Base-by-base conservation (phyloP, 73 alveolate genomes). In the Paramecium caudatum region DNA sequence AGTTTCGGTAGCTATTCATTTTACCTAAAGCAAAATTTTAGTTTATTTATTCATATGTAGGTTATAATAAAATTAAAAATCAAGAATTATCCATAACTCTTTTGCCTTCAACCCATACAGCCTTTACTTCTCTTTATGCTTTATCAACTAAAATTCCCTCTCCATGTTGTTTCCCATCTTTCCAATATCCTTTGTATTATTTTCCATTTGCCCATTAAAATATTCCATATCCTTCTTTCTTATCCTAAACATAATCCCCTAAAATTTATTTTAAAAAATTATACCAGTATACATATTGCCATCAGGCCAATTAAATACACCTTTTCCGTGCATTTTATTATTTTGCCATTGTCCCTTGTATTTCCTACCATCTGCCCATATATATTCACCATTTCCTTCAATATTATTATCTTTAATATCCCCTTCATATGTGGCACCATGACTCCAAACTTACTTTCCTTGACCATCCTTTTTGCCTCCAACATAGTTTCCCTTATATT, bases 81-180 rank as follows among this genome's bases (percentile, higher is more conserved):
- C 7, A 41, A 41, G 12, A 41, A 41, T 41, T 8, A 7, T 41
- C 12, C 12, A 41, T 8, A 12, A 83, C 48, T 83, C 92, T 55
- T 83, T 55, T 83, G 32, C 92, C 92, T 13, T 83, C 63, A 47
- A 47, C 82, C 92, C 92, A 83, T 16, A 37, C 61, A 30, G 85
- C 92, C 37, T 83, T 85, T 13, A 39, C 69, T 30, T 55, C 92
- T 19, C 69, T 47, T 55, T 74, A 68, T 32, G 47, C 82, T 37
- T 74, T 83, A 36, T 55, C 82, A 50, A 55, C 85, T 21, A 83
- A 63, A 47, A 55, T 55, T 4, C 92, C 92, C 21, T 32, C 61
- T 34, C 98, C 98, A 91, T 96, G 95, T 30, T 95, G 84, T 69
- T 90, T 92, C 17, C 97, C 99, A 33, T 91, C 97, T 81, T 92